A percentile compares a stretch with the other conserved stretches of the same genome.
Conservation (phyloP, 495 filamentous ascomycete genomes). For the Patellaria atrata region DNA sequence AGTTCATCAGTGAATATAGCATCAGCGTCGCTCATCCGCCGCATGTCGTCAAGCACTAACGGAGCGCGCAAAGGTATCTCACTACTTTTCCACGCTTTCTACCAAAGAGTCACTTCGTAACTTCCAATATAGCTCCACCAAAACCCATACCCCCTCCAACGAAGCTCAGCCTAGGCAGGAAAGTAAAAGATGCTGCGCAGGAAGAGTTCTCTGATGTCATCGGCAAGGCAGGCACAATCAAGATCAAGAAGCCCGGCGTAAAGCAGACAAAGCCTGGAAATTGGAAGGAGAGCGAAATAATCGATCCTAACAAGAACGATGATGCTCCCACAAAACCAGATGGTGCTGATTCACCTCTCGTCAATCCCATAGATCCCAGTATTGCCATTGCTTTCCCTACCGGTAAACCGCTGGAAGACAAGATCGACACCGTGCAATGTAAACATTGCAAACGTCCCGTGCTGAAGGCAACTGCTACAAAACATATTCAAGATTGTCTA, state of each 20-base stretch:
- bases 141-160: no score
- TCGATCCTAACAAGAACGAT: conserved; percentile 10
- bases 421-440: conserved; percentile 27
- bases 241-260: conserved; percentile 17
- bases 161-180: no score
- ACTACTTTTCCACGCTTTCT: no score
- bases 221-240: conserved; percentile 17
- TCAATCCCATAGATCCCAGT: conserved; percentile 60
- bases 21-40: no score
- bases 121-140: no score
- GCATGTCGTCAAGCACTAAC: no score
- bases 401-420: conserved; percentile 44
- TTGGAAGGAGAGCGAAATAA: conserved; percentile 21
- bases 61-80: no score
- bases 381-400: conserved; percentile 57
- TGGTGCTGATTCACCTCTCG: conserved; percentile 37
- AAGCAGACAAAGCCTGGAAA: conserved; percentile 20
- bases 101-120: no score
- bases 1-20: no score
- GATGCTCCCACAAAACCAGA: background rate
- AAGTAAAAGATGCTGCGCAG: no score
- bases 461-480: conserved; percentile 20
- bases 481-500: conserved; percentile 29
- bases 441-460: conserved; percentile 32
- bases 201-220: no score